Evolutionary conservation across 108 stramenopile species (phyloP).

Genomic region (Pseudonitzschia pungens): DNA sequence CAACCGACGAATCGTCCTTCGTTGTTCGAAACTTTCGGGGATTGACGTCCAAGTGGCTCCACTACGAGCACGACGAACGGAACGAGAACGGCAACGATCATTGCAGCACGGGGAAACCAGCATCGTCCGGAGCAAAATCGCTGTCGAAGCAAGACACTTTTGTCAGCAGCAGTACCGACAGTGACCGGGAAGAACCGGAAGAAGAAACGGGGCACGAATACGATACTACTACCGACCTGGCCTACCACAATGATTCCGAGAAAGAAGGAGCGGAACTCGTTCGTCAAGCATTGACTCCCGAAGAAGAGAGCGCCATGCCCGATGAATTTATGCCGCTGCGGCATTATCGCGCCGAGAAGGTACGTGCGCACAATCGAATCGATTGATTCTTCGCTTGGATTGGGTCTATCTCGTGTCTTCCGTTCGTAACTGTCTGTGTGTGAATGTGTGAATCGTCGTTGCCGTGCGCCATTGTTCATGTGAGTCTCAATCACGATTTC

Average conservation of each 20-base stretch:
- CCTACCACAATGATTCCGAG: slow-evolving; percentile 39
- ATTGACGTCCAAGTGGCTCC: neutral
- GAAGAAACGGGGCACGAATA: neutral
- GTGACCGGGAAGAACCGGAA: neutral
- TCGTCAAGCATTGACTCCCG: slow-evolving; percentile 38
- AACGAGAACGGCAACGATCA: neutral
- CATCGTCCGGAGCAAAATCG: neutral
- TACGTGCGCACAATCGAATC: slow-evolving; percentile 1
- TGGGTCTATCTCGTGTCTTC: neutral
- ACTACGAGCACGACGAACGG: neutral
- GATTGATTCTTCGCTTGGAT: no score
- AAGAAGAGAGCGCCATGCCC: slow-evolving; percentile 52
- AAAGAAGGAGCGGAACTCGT: slow-evolving; percentile 45
- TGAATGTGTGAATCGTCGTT: neutral
- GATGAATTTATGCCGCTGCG: slow-evolving; percentile 78
- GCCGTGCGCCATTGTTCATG: neutral
- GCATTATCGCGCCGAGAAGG: slow-evolving; percentile 82
- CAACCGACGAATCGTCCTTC: neutral
- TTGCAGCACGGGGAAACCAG: neutral
- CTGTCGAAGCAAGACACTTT: neutral
- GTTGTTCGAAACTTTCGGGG: slow-evolving; percentile 8
- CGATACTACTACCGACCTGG: neutral
- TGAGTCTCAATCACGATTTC: neutral
- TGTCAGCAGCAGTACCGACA: neutral
- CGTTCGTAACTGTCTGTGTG: neutral